Percentiles rank a stretch among this genome's conserved stretches.
phyloP scores from a whole-genome alignment of 805 yeast genomes.

The Isabelozyma heimii region DNA sequence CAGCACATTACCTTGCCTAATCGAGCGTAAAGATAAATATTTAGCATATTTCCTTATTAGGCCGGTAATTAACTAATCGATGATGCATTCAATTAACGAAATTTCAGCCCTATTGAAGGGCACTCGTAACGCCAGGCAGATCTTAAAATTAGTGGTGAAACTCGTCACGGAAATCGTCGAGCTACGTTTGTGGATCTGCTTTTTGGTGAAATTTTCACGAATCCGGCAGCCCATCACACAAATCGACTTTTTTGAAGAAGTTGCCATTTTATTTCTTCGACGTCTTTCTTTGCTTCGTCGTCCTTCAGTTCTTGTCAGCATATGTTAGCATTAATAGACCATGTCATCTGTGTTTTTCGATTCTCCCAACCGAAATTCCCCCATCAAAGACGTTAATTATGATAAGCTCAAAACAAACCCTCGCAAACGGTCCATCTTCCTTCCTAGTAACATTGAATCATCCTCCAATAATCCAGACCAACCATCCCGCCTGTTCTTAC shows the following conservation, averaged over 20 bases:
- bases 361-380: constrained; percentile 5
- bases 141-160: not conserved
- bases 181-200: not conserved
- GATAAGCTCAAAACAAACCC: not conserved
- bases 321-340: not conserved
- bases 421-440: not conserved
- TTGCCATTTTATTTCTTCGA: too few relatives aligned
- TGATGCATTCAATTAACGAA: not conserved
- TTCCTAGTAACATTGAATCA: not conserved
- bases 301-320: not conserved
- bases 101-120: not conserved
- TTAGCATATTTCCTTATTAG: not conserved
- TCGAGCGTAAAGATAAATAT: not conserved
- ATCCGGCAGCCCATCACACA: not conserved
- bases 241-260: not conserved
- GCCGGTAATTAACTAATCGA: not conserved
- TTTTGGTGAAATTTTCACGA: not conserved
- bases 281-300: not conserved
- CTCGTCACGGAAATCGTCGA: not conserved
- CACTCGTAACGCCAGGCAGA: not conserved
- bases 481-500: constrained; percentile 23
- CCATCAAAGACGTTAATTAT: constrained; percentile 1
- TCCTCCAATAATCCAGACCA: not conserved
- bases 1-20: not conserved
- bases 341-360: constrained; percentile 8